Percentiles rank a stretch among this genome's conserved stretches.
Conservation (phyloP, 2,329 filamentous ascomycete species). For the Drechmeria coniospora region DNA sequence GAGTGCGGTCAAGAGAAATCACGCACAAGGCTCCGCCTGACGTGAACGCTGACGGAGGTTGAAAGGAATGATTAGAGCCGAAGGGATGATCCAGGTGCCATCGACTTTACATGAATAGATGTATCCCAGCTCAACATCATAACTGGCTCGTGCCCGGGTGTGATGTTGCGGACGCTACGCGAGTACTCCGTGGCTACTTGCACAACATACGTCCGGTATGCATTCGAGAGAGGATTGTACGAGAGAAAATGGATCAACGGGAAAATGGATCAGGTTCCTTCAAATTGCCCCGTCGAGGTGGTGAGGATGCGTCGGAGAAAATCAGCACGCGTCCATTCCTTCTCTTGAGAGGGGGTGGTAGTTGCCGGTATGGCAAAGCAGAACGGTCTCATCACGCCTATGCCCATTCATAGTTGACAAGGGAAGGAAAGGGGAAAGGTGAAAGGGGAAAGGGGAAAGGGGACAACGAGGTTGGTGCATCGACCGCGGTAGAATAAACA, state of each 20-base stretch:
- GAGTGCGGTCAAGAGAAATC: too few relatives aligned
- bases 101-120: too few relatives aligned
- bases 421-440: conserved; percentile 16
- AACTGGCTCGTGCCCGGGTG: too few relatives aligned
- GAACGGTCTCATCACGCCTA: conserved; percentile 61
- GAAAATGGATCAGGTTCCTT: conserved; percentile 45
- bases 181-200: too few relatives aligned
- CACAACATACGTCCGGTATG: not conserved
- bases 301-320: conserved; percentile 49
- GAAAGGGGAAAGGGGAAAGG: conserved; percentile 5
- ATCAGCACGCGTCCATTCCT: conserved; percentile 41
- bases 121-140: too few relatives aligned
- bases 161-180: too few relatives aligned
- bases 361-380: conserved; percentile 37
- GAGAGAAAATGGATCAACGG: conserved; percentile 20
- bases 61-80: too few relatives aligned
- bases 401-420: conserved; percentile 64
- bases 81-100: too few relatives aligned
- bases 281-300: conserved; percentile 49
- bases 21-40: too few relatives aligned
- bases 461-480: too few relatives aligned
- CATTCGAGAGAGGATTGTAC: conserved; percentile 9
- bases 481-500: too few relatives aligned
- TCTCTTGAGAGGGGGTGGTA: conserved; percentile 22
- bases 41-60: too few relatives aligned